Evolutionary conservation across 176 grass and related monocot genomes (phyloP), one percentile per base, ranked within the genome.

Genomic region (Alopecurus myosuroides): DNA sequence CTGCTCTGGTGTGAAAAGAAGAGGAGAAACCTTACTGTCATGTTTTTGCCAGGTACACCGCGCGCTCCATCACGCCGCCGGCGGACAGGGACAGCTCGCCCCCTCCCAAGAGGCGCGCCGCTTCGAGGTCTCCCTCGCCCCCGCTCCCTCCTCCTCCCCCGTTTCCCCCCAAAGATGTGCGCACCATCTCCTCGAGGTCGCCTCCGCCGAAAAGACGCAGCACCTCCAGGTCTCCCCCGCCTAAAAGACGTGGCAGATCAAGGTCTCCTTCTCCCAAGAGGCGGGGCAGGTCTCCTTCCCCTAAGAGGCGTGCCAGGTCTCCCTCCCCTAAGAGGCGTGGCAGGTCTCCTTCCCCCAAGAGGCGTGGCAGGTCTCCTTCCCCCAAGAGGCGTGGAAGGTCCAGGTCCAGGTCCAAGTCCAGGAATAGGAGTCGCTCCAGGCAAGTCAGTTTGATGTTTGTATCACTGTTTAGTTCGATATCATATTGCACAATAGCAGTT

Each of bases 371-470:
- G 73, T 91, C 92, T 30, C 92, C 92, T 85, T 71, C 48, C 29
- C 86, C 89, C 68, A 91, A 72, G 71, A 88, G 86, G 81, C 86
- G 35, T 23, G 79, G 77, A 31, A 82, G 90, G 63, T 89, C 87
- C 23, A 89, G 87, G 46, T 92, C 90, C 11, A 86, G 86, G 51
- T 88, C 86, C 45, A 88, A 82, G 78, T 85, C 96, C 85, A 98
- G 96, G 78, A 87, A 81, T 75, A 94, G 90, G 81, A 99, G 94
- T 88, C 88, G 84, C 44, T 99, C 97, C 46, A 97, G 97, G 97
- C 79, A 92, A 78, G 85, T 84, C 68, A 13, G 76, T 80, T 63
- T 74, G 42, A 19, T 74, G 39, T 78, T 10, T 53, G 41, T 86
- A 46, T 22, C 6, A 76, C 37, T 13, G n/a, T 81, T 65, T 74